phyloP scores from a whole-genome alignment of 371 early-diverging fungal genomes.

The Mortierella sp. region DNA sequence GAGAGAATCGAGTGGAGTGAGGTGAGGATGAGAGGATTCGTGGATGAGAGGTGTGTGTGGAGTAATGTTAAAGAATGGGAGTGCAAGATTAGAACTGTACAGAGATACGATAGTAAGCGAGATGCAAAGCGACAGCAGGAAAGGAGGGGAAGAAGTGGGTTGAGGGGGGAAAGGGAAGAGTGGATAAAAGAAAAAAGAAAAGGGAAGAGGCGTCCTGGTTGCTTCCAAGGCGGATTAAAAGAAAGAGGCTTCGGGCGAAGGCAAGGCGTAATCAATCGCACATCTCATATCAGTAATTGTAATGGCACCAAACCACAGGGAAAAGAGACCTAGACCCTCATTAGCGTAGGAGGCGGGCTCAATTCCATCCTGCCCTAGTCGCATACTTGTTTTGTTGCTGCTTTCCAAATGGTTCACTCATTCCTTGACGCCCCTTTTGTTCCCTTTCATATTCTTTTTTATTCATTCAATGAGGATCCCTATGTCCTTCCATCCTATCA shows the following conservation, averaged over 20 bases:
- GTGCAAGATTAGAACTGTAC: neutral
- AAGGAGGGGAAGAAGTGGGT: neutral
- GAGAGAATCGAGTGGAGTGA: neutral
- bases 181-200: neutral
- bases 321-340: neutral
- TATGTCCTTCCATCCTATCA: neutral
- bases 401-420: neutral
- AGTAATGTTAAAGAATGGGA: too few relatives aligned
- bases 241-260: conserved; percentile 20
- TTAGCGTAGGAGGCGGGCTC: neutral
- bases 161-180: neutral
- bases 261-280: neutral
- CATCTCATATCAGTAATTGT: neutral
- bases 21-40: neutral
- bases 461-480: neutral
- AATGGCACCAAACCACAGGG: neutral
- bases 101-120: neutral
- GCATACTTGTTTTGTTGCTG: neutral
- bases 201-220: neutral
- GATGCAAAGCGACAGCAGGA: neutral
- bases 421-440: neutral
- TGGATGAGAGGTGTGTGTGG: neutral
- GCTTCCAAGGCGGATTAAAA: neutral
- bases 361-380: neutral
- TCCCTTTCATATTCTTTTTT: neutral